phyloP scores from a whole-genome alignment of 2,329 filamentous ascomycete species.

The Lachnum nothofagi region DNA sequence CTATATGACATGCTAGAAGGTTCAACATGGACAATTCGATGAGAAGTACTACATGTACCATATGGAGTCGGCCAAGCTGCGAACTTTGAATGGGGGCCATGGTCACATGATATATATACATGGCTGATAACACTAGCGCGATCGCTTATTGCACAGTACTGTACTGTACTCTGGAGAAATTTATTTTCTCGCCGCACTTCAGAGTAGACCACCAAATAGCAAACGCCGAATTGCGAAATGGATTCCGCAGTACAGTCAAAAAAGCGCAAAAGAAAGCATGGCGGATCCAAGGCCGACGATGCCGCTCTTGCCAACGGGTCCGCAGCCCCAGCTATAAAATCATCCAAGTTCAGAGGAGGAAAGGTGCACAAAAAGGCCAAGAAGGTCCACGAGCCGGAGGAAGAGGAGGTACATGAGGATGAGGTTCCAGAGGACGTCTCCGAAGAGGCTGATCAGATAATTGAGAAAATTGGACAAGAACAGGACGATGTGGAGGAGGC shows the following conservation, averaged over 20 bases:
- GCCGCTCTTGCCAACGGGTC: slow-evolving; percentile 7
- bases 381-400: slow-evolving; percentile 33
- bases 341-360: slow-evolving; percentile 22
- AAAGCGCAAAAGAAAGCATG: slow-evolving; percentile 34
- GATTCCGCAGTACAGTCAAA: slow-evolving; percentile 28
- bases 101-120: background rate
- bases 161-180: slow-evolving; percentile 4
- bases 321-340: slow-evolving; percentile 15
- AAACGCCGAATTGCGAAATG: slow-evolving; percentile 18
- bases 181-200: slow-evolving; percentile 6
- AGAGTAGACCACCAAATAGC: background rate
- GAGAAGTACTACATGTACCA: too few relatives aligned
- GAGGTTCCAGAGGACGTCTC: slow-evolving; percentile 24
- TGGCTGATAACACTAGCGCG: slow-evolving; percentile 16
- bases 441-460: slow-evolving; percentile 30
- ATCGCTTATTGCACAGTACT: slow-evolving; percentile 17
- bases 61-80: too few relatives aligned
- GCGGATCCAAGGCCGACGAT: slow-evolving; percentile 20
- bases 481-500: slow-evolving; percentile 16
- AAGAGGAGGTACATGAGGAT: slow-evolving; percentile 28
- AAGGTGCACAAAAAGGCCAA: slow-evolving; percentile 32
- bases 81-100: too few relatives aligned
- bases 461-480: slow-evolving; percentile 24
- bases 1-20: too few relatives aligned
- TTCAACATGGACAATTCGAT: too few relatives aligned